These are phyloP conservation scores for Murraya koenigii DNA, from an alignment of 345 rosid species.

Conservation along the genomic window DNA sequence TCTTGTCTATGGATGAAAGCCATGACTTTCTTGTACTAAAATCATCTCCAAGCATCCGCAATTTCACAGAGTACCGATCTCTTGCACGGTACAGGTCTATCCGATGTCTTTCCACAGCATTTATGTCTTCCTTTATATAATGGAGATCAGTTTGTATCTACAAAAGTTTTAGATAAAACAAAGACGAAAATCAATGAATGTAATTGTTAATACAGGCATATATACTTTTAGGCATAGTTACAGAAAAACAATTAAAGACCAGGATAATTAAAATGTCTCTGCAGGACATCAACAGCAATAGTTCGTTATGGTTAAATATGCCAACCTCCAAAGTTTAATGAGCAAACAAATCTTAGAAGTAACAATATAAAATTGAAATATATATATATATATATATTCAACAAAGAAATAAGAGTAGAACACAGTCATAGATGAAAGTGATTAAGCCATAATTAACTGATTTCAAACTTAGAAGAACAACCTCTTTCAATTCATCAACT, in stretches of 20 bases:
- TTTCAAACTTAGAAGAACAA: slow-evolving; percentile 21
- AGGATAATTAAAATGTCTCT: background rate
- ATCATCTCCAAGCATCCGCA: slow-evolving; percentile 89
- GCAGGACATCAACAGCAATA: background rate
- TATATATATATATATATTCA: no score
- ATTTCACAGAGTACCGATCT: slow-evolving; percentile 72
- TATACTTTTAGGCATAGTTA: background rate
- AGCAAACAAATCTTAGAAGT: slow-evolving; percentile 3
- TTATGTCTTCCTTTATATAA: slow-evolving; percentile 85
- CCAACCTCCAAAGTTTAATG: background rate
- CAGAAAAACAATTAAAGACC: background rate
- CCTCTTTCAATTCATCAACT: slow-evolving; percentile 89
- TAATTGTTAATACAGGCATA: background rate
- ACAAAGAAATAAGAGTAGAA: background rate
- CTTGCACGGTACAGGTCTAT: slow-evolving; percentile 77
- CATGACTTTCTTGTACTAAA: slow-evolving; percentile 54
- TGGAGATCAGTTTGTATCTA: slow-evolving; percentile 86
- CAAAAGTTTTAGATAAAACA: slow-evolving; percentile 17
- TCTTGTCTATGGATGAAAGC: slow-evolving; percentile 59
- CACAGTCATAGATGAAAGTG: background rate
- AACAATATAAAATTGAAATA: background rate
- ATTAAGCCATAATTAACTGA: background rate
- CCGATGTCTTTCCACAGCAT: slow-evolving; percentile 86
- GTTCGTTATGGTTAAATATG: background rate
- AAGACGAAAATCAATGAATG: background rate